Evolutionary conservation across 2,329 filamentous ascomycete genomes (phyloP).

Genomic region (Aspergillaceae sp.): DNA sequence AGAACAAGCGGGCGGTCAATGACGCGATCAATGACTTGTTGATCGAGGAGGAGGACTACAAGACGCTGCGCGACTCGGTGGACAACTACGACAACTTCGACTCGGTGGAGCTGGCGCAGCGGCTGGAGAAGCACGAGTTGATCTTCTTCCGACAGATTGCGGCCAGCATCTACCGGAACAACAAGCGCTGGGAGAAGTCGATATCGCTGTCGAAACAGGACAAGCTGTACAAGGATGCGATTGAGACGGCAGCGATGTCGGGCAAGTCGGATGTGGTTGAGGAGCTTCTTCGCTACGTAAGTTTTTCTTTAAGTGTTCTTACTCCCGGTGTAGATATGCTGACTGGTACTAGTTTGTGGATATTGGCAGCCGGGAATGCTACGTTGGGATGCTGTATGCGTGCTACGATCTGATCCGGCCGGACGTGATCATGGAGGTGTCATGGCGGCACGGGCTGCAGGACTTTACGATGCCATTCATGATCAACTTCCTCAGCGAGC

Average conservation of each 20-base stretch:
- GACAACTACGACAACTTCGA: constrained; percentile 99
- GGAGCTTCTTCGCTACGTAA: constrained; percentile 91
- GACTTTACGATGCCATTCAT: constrained; percentile 99
- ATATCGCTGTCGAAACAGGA: constrained; percentile 97
- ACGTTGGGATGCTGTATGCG: constrained; percentile 98
- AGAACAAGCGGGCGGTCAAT: constrained; percentile 98
- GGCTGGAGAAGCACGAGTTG: constrained; percentile 92
- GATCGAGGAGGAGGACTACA: constrained; percentile 98
- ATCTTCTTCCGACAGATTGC: constrained; percentile 99
- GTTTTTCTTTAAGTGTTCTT: constrained; percentile 35
- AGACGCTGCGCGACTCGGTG: constrained; percentile 93
- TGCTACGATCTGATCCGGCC: constrained; percentile 96
- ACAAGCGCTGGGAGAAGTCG: constrained; percentile 99
- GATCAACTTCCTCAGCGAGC: constrained; percentile 94
- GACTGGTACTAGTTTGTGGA: constrained; percentile 72
- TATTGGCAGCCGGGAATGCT: constrained; percentile 97
- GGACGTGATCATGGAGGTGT: constrained; percentile 87
- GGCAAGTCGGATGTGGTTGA: constrained; percentile 87
- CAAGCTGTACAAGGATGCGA: constrained; percentile 98
- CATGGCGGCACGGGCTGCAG: constrained; percentile 86
- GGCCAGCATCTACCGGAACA: constrained; percentile 97
- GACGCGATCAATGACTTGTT: constrained; percentile 95
- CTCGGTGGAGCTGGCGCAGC: constrained; percentile 79
- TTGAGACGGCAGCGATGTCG: constrained; percentile 92
- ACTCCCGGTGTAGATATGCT: constrained; percentile 15